Evolutionary conservation across 164 flowering plant genomes (phyloP), one percentile per base, ranked within the genome.

Genomic region (Stephania yunnanensis): DNA sequence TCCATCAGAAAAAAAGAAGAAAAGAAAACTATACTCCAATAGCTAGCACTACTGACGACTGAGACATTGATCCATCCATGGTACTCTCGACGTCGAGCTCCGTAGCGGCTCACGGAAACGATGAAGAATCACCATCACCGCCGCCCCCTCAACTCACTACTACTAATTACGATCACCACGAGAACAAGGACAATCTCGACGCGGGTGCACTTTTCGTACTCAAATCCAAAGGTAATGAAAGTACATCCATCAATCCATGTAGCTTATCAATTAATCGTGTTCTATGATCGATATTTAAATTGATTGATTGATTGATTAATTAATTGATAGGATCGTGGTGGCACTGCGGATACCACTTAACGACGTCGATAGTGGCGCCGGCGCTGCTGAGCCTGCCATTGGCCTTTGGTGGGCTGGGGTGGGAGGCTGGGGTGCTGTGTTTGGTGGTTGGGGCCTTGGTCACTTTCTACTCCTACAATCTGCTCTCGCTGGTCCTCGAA

Each of bases 161-260:
- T 58, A 58, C 64, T 15, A n/a, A 58, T 58, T 3, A 58, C 19
- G 5, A 58, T 11, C 15, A 55, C 10, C 25, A 15, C 8, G 6
- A 63, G 6, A 50, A 48, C 44, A 70, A 45, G 11, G 46, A 74
- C 25, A 22, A 74, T 10, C 78, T 82, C 29, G 96, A 93, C 74
- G 97, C 96, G n/a, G 97, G 96, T 73, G 96, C 96, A 68, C 94
- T 87, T 61, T 93, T 91, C 74, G 98, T 94, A 80, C 97, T 94
- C 75, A 85, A 92, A 80, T 94, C 98, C 75, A 86, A 88, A 90
- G 98, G 98, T 92, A 8, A 63, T 29, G 19, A 20, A 74, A 12
- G 6, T 15, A 42, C 6, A 29, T 48, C 25, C 0, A 25, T 25
- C 25, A 25, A 9, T 9, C 55, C 10, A 50, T 9, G 55, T 7